phyloP scores from a whole-genome alignment of 1,284 basidiomycete species.

The Apiotrichum gracile region DNA sequence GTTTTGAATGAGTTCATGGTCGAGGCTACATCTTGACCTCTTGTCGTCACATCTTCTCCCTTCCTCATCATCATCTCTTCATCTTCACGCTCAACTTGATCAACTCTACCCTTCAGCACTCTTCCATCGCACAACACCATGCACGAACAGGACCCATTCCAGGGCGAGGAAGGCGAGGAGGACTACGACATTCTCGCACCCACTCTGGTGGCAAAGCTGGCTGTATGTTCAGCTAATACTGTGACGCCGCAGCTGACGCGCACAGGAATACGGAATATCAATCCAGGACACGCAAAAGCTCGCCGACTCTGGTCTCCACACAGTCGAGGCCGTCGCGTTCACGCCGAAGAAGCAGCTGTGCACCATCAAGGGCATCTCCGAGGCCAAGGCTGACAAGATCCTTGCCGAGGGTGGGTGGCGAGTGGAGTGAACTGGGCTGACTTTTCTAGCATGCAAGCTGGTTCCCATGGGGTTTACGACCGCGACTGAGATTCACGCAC shows the following conservation, averaged over 20 bases:
- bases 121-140: conserved; percentile 7
- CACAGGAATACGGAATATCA: conserved; percentile 77
- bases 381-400: conserved; percentile 97
- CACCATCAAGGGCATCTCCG: conserved; percentile 94
- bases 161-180: conserved; percentile 52
- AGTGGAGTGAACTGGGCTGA: neutral
- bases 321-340: conserved; percentile 92
- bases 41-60: neutral
- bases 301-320: conserved; percentile 84
- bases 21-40: neutral
- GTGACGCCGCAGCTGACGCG: neutral
- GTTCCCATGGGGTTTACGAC: conserved; percentile 98
- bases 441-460: conserved; percentile 74
- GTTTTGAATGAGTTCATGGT: too few relatives aligned
- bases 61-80: conserved; percentile 5
- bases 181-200: conserved; percentile 63
- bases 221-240: conserved; percentile 39
- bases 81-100: neutral
- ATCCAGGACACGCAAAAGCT: conserved; percentile 94
- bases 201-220: conserved; percentile 72
- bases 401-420: conserved; percentile 68
- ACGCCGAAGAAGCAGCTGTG: conserved; percentile 92
- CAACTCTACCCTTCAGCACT: neutral
- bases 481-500: conserved; percentile 92
- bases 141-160: conserved; percentile 38